Evolutionary conservation across 164 flowering plant genomes (phyloP).

Genomic region (Vitis riparia): DNA sequence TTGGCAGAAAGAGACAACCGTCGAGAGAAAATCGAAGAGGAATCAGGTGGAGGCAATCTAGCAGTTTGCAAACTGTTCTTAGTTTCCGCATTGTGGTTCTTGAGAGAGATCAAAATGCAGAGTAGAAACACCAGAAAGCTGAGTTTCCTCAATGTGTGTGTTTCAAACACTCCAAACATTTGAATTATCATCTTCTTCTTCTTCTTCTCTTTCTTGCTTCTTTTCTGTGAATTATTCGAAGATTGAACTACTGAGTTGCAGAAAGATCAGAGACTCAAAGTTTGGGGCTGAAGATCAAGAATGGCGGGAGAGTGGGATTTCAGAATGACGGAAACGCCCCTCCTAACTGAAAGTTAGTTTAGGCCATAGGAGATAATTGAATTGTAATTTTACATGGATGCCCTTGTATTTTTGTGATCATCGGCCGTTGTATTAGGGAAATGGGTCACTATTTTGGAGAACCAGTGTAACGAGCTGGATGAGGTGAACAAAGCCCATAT

Average conservation of each 20-base stretch:
- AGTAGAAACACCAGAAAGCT: constrained; percentile 24
- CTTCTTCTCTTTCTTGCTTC: neutral
- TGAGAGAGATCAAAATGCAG: constrained; percentile 27
- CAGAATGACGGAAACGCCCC: constrained; percentile 2
- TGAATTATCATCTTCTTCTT: constrained; percentile 7
- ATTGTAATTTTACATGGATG: neutral
- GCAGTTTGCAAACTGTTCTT: constrained; percentile 1
- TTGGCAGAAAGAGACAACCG: too few relatives aligned
- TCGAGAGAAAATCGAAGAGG: neutral
- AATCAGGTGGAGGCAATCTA: neutral
- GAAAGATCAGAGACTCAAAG: neutral
- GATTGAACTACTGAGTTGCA: neutral
- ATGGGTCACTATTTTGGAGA: neutral
- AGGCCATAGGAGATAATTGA: neutral
- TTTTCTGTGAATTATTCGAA: neutral
- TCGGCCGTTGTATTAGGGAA: neutral
- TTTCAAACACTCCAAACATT: neutral
- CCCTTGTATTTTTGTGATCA: neutral
- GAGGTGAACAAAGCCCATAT: neutral
- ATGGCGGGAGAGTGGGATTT: constrained; percentile 12
- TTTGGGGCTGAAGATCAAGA: neutral
- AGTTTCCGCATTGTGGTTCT: constrained; percentile 23
- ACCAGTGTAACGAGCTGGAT: neutral
- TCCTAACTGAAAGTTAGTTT: neutral
- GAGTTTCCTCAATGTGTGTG: constrained; percentile 16